phyloP scores from a whole-genome alignment of 1,284 basidiomycete genomes.

The Malassezia obtusa region DNA sequence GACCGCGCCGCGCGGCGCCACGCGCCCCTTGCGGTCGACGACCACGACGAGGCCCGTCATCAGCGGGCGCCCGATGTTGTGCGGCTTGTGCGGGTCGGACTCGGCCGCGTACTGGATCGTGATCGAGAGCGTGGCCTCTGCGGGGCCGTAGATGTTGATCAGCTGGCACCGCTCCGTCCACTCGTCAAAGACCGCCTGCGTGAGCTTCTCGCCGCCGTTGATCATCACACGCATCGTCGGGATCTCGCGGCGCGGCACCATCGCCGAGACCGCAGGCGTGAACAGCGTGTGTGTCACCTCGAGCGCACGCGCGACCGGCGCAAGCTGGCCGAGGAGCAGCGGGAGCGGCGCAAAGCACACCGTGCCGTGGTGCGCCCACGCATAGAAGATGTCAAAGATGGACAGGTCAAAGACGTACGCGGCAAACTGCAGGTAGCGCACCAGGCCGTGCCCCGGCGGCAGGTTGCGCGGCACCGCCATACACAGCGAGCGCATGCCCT shows the following conservation, averaged over 20 bases:
- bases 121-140: conserved; percentile 44
- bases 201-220: conserved; percentile 49
- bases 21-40: conserved; percentile 29
- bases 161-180: conserved; percentile 47
- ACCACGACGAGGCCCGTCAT: conserved; percentile 44
- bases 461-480: conserved; percentile 32
- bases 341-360: conserved; percentile 37
- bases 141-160: conserved; percentile 46
- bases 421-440: conserved; percentile 47
- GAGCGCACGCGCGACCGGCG: conserved; percentile 31
- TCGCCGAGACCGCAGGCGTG: conserved; percentile 49
- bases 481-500: conserved; percentile 42
- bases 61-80: conserved; percentile 48
- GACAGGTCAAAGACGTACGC: conserved; percentile 47
- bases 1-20: conserved; percentile 48
- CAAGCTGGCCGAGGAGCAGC: conserved; percentile 33
- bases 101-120: conserved; percentile 40
- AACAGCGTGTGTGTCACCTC: conserved; percentile 43
- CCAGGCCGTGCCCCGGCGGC: conserved; percentile 6
- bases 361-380: conserved; percentile 43
- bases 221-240: conserved; percentile 46
- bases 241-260: conserved; percentile 39
- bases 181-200: conserved; percentile 47
- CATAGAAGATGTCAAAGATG: conserved; percentile 47
- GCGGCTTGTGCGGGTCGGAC: conserved; percentile 45